Evolutionary conservation across 2,329 filamentous ascomycete genomes (phyloP), one percentile per base, ranked within the genome.

Genomic region (Alternaria brassicae): DNA sequence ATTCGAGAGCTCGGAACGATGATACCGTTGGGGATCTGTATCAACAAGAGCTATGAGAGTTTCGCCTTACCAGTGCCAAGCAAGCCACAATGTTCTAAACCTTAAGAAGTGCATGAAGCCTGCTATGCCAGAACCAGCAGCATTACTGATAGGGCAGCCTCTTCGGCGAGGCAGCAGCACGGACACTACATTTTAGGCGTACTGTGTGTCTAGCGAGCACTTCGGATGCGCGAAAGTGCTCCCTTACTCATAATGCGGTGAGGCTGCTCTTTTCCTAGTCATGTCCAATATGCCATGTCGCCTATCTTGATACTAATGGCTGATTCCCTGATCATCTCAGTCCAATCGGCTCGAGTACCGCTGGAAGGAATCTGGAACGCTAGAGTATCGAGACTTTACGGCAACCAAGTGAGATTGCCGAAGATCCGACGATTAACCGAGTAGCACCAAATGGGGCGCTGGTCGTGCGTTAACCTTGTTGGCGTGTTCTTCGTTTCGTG

Each of bases 21-120:
- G 48, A 13, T 15, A n/a, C 44, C 30, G 44, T 25, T 30, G 44
- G 25, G 25, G 44, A 40, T 30, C 10, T 9, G 6, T 32, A 53
- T 28, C 54, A 57, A 42, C 17, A 21, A 7, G 54, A 57, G 48
- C 32, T 57, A n/a, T 57, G 9, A 21, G 17, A 17, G 21, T 48
- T 15, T 17, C 13, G 21, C 19, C 32, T 17, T 17, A n/a, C 8
- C n/a, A 39, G 13, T 23, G 30, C 40, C 37, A 27, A 6, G 15
- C 7, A 37, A 25, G 28, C 51, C 23, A 36, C 39, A 10, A 17
- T 2, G 21, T 45, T 28, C 36, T 19, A 48, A 23, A 45, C 15
- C 4, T 13, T 39, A 28, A 37, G 25, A 36, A 27, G 15, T 39
- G 23, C 49, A 27, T 32, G 32, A 45, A 19, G 19, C 13, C 25